phyloP scores from a whole-genome alignment of 345 rosid genomes.

The Pistacia atlantica region DNA sequence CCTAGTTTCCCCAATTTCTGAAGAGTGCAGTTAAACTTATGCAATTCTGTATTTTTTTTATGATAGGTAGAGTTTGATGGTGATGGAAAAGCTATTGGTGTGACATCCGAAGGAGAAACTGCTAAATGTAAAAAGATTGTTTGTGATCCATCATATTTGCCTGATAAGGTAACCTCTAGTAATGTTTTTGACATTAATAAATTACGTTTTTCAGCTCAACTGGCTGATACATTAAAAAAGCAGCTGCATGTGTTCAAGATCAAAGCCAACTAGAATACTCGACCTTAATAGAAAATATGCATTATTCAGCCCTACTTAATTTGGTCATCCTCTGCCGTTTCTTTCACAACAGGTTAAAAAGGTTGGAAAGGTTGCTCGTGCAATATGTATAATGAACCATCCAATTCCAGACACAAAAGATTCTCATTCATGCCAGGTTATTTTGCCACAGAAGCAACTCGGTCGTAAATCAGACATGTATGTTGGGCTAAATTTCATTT shows the following conservation, averaged over 20 bases:
- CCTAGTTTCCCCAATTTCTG: background rate
- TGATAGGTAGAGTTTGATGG: conserved; percentile 75
- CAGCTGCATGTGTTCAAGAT: background rate
- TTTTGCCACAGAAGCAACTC: conserved; percentile 93
- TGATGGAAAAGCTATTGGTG: conserved; percentile 74
- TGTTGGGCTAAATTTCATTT: conserved; percentile 17
- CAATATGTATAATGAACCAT: conserved; percentile 96
- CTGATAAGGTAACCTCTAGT: conserved; percentile 58
- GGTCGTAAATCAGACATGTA: conserved; percentile 93
- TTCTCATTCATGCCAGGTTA: conserved; percentile 90
- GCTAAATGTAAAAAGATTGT: conserved; percentile 95
- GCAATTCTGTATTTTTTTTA: too few species aligned
- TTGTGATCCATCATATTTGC: conserved; percentile 87
- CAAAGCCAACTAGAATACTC: background rate
- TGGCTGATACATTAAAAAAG: too few species aligned
- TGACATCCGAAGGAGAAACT: conserved; percentile 86
- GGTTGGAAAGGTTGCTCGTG: conserved; percentile 91
- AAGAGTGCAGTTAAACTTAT: background rate
- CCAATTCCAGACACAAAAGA: conserved; percentile 82
- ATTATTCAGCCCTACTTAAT: conserved; percentile 1
- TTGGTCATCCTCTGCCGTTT: background rate
- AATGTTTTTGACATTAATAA: background rate
- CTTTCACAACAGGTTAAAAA: conserved; percentile 64
- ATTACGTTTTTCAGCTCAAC: too few species aligned
- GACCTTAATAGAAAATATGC: background rate